Evolutionary conservation across 1,284 basidiomycete genomes (phyloP).

Genomic region (Taiwanofungus camphoratus): DNA sequence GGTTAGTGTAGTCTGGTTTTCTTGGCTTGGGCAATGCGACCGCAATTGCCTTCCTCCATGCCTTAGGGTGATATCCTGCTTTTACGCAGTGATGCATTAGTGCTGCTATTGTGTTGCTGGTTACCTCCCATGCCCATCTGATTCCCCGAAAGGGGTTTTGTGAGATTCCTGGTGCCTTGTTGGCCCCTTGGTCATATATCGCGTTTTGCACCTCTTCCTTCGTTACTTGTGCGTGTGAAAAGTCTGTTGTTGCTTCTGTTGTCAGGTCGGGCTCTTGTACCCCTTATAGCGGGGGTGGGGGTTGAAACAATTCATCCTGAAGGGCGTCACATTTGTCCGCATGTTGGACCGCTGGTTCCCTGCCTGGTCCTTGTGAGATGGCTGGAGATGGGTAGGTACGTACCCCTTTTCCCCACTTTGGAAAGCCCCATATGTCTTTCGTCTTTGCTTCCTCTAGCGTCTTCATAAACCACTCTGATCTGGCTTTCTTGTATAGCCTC

Average conservation of each 20-base stretch:
- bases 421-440: conserved; percentile 1
- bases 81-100: conserved; percentile 3
- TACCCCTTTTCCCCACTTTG: conserved; percentile 7
- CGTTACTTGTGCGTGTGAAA: conserved; percentile 8
- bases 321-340: conserved; percentile 9
- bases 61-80: conserved; percentile 3
- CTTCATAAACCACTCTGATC: neutral
- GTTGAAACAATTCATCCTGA: conserved; percentile 11
- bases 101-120: conserved; percentile 1
- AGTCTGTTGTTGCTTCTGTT: neutral
- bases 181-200: conserved; percentile 8
- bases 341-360: conserved; percentile 6
- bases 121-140: conserved; percentile 16
- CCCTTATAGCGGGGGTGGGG: conserved; percentile 8
- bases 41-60: conserved; percentile 1
- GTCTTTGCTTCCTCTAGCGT: neutral
- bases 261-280: conserved; percentile 5
- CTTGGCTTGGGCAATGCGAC: conserved; percentile 1
- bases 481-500: neutral
- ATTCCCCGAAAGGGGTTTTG: conserved; percentile 12
- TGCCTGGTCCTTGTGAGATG: conserved; percentile 1
- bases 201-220: conserved; percentile 10
- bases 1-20: conserved; percentile 10
- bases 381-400: conserved; percentile 8
- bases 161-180: conserved; percentile 17